Conservation (phyloP, 129 eudicot genomes). For the Flaveria bidentis region DNA sequence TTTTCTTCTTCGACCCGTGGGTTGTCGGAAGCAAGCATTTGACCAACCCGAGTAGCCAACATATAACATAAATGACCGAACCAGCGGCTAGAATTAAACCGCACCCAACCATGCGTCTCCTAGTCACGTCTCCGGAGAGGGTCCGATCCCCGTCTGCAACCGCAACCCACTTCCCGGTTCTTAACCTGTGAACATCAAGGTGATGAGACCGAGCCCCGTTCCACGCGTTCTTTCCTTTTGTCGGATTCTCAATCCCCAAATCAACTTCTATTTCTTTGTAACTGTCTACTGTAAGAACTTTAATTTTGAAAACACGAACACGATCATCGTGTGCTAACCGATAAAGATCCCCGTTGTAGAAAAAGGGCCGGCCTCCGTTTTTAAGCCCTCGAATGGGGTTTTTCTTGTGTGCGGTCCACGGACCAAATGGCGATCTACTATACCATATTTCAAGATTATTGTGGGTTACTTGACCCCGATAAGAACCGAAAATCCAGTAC, state of each 20-base stretch:
- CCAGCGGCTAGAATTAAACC: conserved; percentile 49
- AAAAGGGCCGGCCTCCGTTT: conserved; percentile 85
- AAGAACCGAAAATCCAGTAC: conserved; percentile 86
- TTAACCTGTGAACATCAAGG: conserved; percentile 67
- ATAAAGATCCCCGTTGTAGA: conserved; percentile 62
- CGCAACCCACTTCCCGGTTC: conserved; percentile 72
- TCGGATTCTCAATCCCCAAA: conserved; percentile 42
- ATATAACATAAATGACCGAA: conserved; percentile 44
- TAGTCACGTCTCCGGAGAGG: conserved; percentile 57
- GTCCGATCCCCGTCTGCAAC: conserved; percentile 77
- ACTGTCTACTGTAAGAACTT: conserved; percentile 47
- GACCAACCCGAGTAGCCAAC: conserved; percentile 64
- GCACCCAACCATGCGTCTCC: conserved; percentile 62
- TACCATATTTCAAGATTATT: conserved; percentile 78
- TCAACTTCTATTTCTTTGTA: conserved; percentile 76
- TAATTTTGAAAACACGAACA: conserved; percentile 53
- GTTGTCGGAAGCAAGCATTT: conserved; percentile 55
- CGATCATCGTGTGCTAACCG: conserved; percentile 72
- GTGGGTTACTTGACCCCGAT: conserved; percentile 45
- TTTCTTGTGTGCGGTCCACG: conserved; percentile 78
- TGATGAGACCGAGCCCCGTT: conserved; percentile 79
- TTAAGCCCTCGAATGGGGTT: conserved; percentile 62
- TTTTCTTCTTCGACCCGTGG: conserved; percentile 58
- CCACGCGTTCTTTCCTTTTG: conserved; percentile 80
- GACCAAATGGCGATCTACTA: conserved; percentile 80